A percentile compares a stretch with the other conserved stretches of the same genome.
phyloP scores from a whole-genome alignment of 495 filamentous ascomycete species.

The Penicillium robsamsonii region DNA sequence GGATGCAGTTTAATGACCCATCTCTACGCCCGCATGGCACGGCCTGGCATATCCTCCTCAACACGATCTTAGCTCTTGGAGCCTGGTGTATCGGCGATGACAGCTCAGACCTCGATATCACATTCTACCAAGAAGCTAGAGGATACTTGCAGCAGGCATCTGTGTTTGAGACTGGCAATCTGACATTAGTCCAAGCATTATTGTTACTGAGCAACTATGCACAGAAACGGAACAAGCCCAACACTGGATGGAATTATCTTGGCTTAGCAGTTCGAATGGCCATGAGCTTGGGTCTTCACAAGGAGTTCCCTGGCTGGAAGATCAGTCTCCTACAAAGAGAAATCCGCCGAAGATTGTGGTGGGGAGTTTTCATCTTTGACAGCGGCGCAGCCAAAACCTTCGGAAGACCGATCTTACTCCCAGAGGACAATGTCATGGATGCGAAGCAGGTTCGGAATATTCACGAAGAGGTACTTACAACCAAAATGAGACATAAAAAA shows the following conservation, averaged over 20 bases:
- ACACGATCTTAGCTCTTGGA: conserved; percentile 51
- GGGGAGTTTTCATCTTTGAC: conserved; percentile 50
- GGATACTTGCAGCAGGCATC: conserved; percentile 44
- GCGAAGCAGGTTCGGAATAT: conserved; percentile 50
- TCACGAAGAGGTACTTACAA: conserved; percentile 39
- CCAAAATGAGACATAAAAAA: background rate
- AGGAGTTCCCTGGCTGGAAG: conserved; percentile 55
- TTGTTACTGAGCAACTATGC: conserved; percentile 53
- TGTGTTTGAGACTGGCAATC: conserved; percentile 51
- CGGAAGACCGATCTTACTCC: conserved; percentile 47
- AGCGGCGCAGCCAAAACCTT: conserved; percentile 50
- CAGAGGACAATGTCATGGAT: conserved; percentile 48
- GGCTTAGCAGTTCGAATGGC: conserved; percentile 52
- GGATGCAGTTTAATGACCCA: conserved; percentile 53
- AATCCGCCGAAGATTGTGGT: conserved; percentile 46
- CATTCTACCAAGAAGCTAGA: conserved; percentile 49
- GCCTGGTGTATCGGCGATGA: conserved; percentile 53
- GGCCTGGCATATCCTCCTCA: conserved; percentile 53
- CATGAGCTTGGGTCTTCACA: conserved; percentile 54
- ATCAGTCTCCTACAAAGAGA: conserved; percentile 51
- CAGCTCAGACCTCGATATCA: conserved; percentile 47
- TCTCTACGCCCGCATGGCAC: conserved; percentile 47
- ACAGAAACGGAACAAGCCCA: conserved; percentile 56
- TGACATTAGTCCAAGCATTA: conserved; percentile 52
- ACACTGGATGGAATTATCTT: conserved; percentile 56